A percentile compares a stretch with the other conserved stretches of the same genome.
Conservation (phyloP, 2,329 filamentous ascomycete species). For the Endoconidiophora polonica region DNA sequence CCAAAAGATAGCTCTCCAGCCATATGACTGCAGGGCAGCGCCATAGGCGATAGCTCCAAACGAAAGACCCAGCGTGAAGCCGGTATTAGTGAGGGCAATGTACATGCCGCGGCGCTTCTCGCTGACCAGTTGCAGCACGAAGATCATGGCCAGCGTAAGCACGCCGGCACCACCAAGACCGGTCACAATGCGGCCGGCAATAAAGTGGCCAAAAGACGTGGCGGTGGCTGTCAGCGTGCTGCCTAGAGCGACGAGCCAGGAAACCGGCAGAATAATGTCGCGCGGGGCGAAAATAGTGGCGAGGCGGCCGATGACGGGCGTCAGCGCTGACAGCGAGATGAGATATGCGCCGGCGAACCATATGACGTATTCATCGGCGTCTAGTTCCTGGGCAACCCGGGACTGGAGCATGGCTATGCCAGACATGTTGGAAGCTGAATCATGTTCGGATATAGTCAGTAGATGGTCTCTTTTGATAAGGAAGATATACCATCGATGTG, state of each 20-base stretch:
- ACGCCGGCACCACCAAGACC: slow-evolving; percentile 57
- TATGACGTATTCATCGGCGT: slow-evolving; percentile 54
- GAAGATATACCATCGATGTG: neutral
- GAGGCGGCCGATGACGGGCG: slow-evolving; percentile 55
- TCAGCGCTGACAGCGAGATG: slow-evolving; percentile 41
- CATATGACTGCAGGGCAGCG: slow-evolving; percentile 33
- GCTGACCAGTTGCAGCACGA: slow-evolving; percentile 57
- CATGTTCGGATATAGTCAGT: neutral
- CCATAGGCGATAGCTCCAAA: slow-evolving; percentile 56
- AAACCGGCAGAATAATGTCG: slow-evolving; percentile 44
- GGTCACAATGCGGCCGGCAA: slow-evolving; percentile 49
- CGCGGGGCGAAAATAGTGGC: slow-evolving; percentile 58
- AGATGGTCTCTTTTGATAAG: slow-evolving; percentile 1
- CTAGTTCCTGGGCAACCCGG: slow-evolving; percentile 55
- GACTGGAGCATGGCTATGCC: slow-evolving; percentile 71
- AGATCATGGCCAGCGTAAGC: slow-evolving; percentile 55
- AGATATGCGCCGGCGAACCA: slow-evolving; percentile 75
- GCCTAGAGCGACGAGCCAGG: slow-evolving; percentile 41
- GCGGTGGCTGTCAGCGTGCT: slow-evolving; percentile 48
- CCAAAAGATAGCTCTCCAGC: slow-evolving; percentile 54
- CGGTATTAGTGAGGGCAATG: slow-evolving; percentile 57
- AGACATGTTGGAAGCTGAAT: slow-evolving; percentile 50
- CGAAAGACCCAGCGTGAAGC: slow-evolving; percentile 54
- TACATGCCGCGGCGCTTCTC: slow-evolving; percentile 53
- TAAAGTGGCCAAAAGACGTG: slow-evolving; percentile 41